These are phyloP conservation scores for Kwoniella sp. DNA, from an alignment of 768 basidiomycete species.

Conservation along the genomic window DNA sequence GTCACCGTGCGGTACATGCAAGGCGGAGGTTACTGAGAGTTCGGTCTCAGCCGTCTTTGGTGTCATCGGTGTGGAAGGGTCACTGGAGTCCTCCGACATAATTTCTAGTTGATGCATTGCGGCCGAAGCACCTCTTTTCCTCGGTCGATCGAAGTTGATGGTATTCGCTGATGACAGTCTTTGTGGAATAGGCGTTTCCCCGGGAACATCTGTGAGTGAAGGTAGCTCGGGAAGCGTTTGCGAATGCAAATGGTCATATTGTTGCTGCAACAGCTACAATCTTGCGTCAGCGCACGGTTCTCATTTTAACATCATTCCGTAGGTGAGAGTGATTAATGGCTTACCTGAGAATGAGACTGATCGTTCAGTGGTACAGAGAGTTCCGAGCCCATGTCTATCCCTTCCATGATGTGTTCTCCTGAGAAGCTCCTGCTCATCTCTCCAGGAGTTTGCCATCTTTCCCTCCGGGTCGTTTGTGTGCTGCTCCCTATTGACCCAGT, in stretches of 20 bases:
- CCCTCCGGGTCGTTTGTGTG: conserved; percentile 24
- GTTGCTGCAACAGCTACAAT: background rate
- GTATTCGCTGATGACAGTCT: conserved; percentile 34
- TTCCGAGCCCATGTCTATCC: conserved; percentile 24
- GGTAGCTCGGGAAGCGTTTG: conserved; percentile 22
- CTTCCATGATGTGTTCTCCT: conserved; percentile 35
- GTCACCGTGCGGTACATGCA: conserved; percentile 24
- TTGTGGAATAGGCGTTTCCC: conserved; percentile 37
- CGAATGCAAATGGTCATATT: background rate
- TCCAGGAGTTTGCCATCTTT: conserved; percentile 47
- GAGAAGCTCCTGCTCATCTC: conserved; percentile 49
- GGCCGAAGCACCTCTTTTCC: conserved; percentile 23
- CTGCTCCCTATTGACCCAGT: conserved; percentile 29
- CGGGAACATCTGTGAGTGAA: conserved; percentile 9
- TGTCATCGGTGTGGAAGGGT: background rate
- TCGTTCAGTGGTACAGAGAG: conserved; percentile 37
- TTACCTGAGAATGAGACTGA: conserved; percentile 27
- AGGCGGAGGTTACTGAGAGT: conserved; percentile 7
- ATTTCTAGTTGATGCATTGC: conserved; percentile 8
- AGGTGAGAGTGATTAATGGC: no score
- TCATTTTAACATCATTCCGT: no score
- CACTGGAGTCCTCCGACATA: background rate
- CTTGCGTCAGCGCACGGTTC: no score
- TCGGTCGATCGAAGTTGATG: conserved; percentile 29
- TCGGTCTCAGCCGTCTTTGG: conserved; percentile 5